Evolutionary conservation across 1,139 yeast genomes (phyloP), one percentile per base, ranked within the genome.

Genomic region (Taphrina flavorubra): DNA sequence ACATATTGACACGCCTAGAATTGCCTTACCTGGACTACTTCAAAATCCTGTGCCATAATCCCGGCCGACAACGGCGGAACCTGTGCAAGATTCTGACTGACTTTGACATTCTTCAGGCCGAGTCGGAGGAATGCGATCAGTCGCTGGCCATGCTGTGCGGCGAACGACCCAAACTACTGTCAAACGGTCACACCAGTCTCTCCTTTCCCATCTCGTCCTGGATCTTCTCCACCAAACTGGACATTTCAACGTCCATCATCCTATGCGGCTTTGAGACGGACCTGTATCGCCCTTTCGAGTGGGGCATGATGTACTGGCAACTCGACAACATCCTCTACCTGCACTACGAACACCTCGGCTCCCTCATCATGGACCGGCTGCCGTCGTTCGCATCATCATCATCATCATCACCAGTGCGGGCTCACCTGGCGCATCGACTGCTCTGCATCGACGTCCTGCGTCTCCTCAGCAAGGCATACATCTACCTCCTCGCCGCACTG

Each of bases 31-130:
- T 64, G 16, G 69, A 88, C 70, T 80, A 83, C 74, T 76, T 89
- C 51, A 84, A 86, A 13, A 80, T 83, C 1, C 79, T 82, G 71
- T 87, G 90, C 18, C 89, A 87, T 76, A 92, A 92, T 75, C 86
- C 90, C 36, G 86, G 96, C 68, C 83, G 97, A 67, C 94, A 90
- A 75, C 85, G 97, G 72, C 97, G 91, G 75, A 81, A 85, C 74
- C 78, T 88, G 76, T 77, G 86, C 74, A 81, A 87, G 76, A 79
- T 83, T 76, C 74, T 86, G 72, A 74, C 85, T 7, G 76, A 86
- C 1, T 90, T 95, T 89, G 97, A 94, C 76, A 83, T 91, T 1
- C 79, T 91, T 44, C 97, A 92, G 76, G 96, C 88, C 16, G 70
- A 66, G 47, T 65, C 70, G 6, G 69, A 65, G 55, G 44, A 39